These are phyloP conservation scores for Malus hybrid DNA, from an alignment of 331 rosid genomes.

Conservation along the genomic window DNA sequence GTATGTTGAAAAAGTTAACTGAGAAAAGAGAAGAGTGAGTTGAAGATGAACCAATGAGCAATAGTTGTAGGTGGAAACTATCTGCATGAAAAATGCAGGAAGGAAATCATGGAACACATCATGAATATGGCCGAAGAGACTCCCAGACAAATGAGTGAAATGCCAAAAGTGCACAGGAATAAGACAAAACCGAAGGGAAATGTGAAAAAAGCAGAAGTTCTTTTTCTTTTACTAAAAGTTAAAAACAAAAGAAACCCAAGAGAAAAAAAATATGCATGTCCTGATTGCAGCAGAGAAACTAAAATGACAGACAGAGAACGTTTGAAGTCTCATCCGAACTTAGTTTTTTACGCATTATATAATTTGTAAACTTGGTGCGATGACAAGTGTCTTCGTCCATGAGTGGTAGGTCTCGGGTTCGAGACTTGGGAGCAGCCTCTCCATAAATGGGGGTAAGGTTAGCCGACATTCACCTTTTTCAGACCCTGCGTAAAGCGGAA, in stretches of 20 bases:
- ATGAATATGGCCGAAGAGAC: slow-evolving; percentile 8
- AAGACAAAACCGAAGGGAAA: slow-evolving; percentile 29
- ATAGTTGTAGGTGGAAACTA: slow-evolving; percentile 12
- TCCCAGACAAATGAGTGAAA: slow-evolving; percentile 1
- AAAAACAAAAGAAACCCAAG: slow-evolving; percentile 3
- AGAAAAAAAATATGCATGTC: slow-evolving; percentile 25
- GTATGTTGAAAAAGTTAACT: not conserved
- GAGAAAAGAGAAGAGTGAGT: not conserved
- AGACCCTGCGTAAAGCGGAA: too few relatives aligned
- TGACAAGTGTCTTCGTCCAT: too few relatives aligned
- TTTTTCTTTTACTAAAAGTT: not conserved
- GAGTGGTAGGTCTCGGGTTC: too few relatives aligned
- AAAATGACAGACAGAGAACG: slow-evolving; percentile 5
- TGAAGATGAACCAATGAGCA: not conserved
- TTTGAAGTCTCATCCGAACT: not conserved
- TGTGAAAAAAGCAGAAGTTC: not conserved
- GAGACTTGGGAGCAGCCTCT: too few relatives aligned
- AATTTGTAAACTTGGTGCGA: too few relatives aligned
- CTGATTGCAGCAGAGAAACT: slow-evolving; percentile 9
- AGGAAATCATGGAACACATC: not conserved
- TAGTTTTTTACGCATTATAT: fast-evolving
- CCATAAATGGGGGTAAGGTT: too few relatives aligned
- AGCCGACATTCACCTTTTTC: too few relatives aligned
- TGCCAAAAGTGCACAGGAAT: slow-evolving; percentile 17
- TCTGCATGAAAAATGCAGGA: slow-evolving; percentile 14